Evolutionary conservation across 768 basidiomycete species (phyloP).

Genomic region (Tylopilus rubrobrunneus): DNA sequence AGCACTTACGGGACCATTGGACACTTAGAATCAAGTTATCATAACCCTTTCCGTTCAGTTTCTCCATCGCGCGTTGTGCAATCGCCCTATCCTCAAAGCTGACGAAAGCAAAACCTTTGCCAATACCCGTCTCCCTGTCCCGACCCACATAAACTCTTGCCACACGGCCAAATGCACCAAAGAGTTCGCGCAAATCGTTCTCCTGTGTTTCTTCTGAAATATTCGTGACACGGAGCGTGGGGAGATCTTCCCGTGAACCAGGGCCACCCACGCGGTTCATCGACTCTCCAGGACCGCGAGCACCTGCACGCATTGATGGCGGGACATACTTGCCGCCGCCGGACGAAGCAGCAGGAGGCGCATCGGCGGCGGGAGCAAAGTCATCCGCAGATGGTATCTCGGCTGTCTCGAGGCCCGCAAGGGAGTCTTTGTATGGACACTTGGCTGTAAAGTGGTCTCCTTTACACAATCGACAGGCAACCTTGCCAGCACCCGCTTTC

Average conservation of each 20-base stretch:
- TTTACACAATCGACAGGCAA: constrained; percentile 90
- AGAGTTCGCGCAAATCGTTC: constrained; percentile 88
- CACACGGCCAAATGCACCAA: constrained; percentile 80
- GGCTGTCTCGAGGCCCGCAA: constrained; percentile 67
- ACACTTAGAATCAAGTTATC: constrained; percentile 82
- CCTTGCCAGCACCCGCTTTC: constrained; percentile 80
- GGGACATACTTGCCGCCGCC: constrained; percentile 89
- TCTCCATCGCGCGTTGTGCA: constrained; percentile 88
- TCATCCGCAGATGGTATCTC: constrained; percentile 39
- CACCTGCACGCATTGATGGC: constrained; percentile 81
- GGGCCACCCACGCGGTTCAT: constrained; percentile 49
- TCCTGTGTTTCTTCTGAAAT: constrained; percentile 95
- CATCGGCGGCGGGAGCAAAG: constrained; percentile 34
- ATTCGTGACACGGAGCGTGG: constrained; percentile 95
- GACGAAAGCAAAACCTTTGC: constrained; percentile 97
- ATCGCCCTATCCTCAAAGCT: constrained; percentile 80
- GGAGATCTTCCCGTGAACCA: constrained; percentile 80
- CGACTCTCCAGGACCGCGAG: constrained; percentile 68
- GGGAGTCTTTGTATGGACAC: constrained; percentile 96
- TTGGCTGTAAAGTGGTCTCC: constrained; percentile 98
- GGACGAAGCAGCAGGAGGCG: constrained; percentile 31
- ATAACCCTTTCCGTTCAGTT: constrained; percentile 88
- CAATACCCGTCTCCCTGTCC: constrained; percentile 90
- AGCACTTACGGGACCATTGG: constrained; percentile 59
- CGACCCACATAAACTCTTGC: constrained; percentile 91